Evolutionary conservation across 495 filamentous ascomycete species (phyloP), one percentile per base, ranked within the genome.

Genomic region (Tricharina praecox): DNA sequence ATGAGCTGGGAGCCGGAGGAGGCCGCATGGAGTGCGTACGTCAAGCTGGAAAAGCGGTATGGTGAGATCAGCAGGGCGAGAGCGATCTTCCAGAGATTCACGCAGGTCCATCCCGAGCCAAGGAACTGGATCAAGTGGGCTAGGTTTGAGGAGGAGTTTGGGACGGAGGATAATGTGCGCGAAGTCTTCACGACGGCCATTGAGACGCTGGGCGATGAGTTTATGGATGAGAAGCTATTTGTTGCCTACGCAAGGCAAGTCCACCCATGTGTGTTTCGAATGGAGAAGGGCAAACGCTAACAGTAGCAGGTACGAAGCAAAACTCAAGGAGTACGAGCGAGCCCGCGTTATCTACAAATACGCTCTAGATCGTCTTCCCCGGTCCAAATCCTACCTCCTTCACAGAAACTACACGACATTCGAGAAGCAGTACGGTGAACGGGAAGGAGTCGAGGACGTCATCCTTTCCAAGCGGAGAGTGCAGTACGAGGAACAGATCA

Each of bases 61-160:
- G 77, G 75, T 47, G 90, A 97, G 64, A 92, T 78, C 59, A 79
- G 85, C 40, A 66, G 86, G 51, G 88, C 85, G 23, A 69, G 90
- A 23, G 73, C 72, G 42, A 86, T 96, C 44, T 95, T 92, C 63
- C 76, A 86, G 56, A 75, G 85, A 13, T 94, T 93, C 55, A 93
- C 85, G 2, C 71, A 85, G 33, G 88, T 97, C 2, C 92, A 95
- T 59, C 86, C 92, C 7, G 88, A 97, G 58, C 83, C 90, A 26
- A 73, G 78, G 62, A 96, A 95, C 53, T 97, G 92, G 92, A 85
- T 96, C 62, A 96, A 95, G 63, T 97, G 90, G 90, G 79, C 90
- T 52, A 77, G 85, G 34, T 97, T 95, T 55, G 90, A 97, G 61
- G 90, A 95, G 64, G 92, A 97, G 57, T 81, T 75, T 55, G 90